phyloP scores from a whole-genome alignment of 2,329 filamentous ascomycete genomes.

The Alternaria longipes region DNA sequence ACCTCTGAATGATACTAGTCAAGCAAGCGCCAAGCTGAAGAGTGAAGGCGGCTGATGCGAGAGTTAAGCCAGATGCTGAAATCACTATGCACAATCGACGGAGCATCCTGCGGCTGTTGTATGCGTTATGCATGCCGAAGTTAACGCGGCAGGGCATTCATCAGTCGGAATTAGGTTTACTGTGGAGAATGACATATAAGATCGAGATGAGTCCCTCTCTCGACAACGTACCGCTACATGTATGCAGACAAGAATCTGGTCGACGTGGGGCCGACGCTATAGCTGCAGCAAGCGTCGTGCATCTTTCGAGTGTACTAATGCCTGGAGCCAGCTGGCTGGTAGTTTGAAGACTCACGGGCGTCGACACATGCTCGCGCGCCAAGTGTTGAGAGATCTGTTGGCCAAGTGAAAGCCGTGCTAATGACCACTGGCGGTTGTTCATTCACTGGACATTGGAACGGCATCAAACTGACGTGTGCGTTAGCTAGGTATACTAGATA shows the following conservation, averaged over 20 bases:
- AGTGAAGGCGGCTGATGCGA: neutral
- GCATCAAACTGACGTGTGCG: neutral
- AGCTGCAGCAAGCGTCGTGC: conserved; percentile 1
- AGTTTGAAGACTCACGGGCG: conserved; percentile 1
- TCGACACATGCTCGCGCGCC: conserved; percentile 8
- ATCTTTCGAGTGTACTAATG: conserved; percentile 8
- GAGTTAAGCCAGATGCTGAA: neutral
- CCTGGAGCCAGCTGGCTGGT: neutral
- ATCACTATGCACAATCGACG: neutral
- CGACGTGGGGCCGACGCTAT: conserved; percentile 12
- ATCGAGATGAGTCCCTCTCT: neutral
- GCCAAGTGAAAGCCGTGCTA: neutral
- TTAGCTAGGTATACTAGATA: neutral
- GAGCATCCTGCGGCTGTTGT: conserved; percentile 1
- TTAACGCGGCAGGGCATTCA: conserved; percentile 1
- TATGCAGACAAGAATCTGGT: neutral
- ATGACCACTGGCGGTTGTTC: neutral
- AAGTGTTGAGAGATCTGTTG: conserved; percentile 7
- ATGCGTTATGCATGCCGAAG: conserved; percentile 1
- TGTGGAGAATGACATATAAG: conserved; percentile 4
- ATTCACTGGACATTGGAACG: neutral
- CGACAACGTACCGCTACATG: conserved; percentile 1
- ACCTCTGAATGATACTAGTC: neutral
- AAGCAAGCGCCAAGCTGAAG: neutral
- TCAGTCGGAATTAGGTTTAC: neutral